phyloP scores from a whole-genome alignment of 1,139 yeast species.

The Kodamaea sp. region DNA sequence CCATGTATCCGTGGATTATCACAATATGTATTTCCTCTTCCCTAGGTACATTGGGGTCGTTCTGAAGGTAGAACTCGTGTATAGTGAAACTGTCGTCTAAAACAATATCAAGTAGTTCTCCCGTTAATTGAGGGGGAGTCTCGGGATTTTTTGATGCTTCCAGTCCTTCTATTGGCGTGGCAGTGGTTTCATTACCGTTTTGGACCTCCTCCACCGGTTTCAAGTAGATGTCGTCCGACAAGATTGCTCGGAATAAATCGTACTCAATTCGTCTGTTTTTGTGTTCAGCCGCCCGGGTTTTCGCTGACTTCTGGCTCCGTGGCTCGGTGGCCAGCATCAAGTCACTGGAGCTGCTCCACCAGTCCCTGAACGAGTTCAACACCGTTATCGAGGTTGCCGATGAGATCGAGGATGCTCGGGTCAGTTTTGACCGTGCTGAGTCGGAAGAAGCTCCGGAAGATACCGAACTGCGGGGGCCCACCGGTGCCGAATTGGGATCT shows the following conservation, averaged over 20 bases:
- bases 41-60: slow-evolving; percentile 19
- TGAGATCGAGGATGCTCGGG: too few species aligned
- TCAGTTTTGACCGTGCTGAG: background rate
- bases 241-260: slow-evolving; percentile 35
- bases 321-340: slow-evolving; percentile 23
- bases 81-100: slow-evolving; percentile 32
- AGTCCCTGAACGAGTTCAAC: slow-evolving; percentile 33
- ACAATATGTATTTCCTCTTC: slow-evolving; percentile 29
- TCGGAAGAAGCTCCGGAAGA: background rate
- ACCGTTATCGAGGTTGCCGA: slow-evolving; percentile 27
- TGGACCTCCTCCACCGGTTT: slow-evolving; percentile 10
- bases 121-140: slow-evolving; percentile 8
- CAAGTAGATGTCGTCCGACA: slow-evolving; percentile 33
- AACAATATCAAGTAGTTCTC: slow-evolving; percentile 33
- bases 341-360: slow-evolving; percentile 40
- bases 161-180: background rate
- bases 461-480: too few species aligned
- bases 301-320: slow-evolving; percentile 9
- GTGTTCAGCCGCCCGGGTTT: slow-evolving; percentile 22
- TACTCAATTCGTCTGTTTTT: slow-evolving; percentile 35
- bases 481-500: slow-evolving; percentile 7
- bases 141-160: background rate
- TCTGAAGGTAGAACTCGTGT: slow-evolving; percentile 41
- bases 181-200: background rate
- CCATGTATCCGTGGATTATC: slow-evolving; percentile 49